Evolutionary conservation across 169 alveolate genomes (phyloP), one percentile per base, ranked within the genome.

Genomic region (Eimeria mitis): DNA sequence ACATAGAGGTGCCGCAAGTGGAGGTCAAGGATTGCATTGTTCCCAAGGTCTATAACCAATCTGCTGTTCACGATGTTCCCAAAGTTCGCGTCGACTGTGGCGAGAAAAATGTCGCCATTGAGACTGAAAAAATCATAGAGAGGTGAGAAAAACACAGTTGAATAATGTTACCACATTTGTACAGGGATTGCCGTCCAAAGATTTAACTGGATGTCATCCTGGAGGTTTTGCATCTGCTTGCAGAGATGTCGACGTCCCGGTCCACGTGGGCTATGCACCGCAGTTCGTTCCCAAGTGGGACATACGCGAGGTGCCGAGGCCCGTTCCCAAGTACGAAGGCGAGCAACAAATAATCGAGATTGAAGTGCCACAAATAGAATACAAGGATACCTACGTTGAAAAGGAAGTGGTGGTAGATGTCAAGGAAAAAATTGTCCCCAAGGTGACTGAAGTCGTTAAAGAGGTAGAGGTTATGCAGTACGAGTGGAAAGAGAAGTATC

Each of bases 401-500:
- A 98, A 98, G 84, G 98, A 98, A 87, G 98, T 98, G 63, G 97
- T 98, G 44, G 98, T 98, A n/a, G 98, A 98, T 78, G 97, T 98
- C 83, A 97, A 97, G 94, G 98, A 98, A 94, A 98, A 97, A 71
- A 97, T 98, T 65, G 97, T 98, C 85, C 98, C 98, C 65, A 98
- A 96, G 96, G 97, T 98, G 83, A 97, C 98, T 1, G 98, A 98
- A 95, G 97, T 98, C 31, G 98, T 97, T 83, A 97, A 98, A 76
- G 97, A 97, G 78, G 98, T 98, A 59, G 98, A 98, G 95, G 98
- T 98, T 56, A 97, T 98, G 84, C 96, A 97, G 95, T 98, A 98
- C 95, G 97, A 97, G 76, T 98, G 98, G 98, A 98, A 98, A 96
- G 98, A 98, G 94, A 95, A 96, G 94, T 97, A 97, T 79, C 98